Evolutionary conservation across 78 protist species (phyloP).

Genomic region (Neovahlkampfia damariscottae): DNA sequence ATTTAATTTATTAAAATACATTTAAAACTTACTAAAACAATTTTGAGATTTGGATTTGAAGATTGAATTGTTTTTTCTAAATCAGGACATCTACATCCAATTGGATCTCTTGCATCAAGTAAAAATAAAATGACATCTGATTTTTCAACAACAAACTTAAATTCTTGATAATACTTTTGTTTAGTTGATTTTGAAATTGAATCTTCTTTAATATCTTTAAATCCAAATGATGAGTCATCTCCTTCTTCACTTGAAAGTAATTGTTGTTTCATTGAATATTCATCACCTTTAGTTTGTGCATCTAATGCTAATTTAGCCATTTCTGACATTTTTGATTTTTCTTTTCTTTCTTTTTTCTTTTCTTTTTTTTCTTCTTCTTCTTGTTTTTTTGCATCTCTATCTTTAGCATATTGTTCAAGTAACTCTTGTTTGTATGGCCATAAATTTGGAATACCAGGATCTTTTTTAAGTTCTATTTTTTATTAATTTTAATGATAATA

Average conservation of each 20-base stretch:
- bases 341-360: conserved; percentile 16
- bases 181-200: background rate
- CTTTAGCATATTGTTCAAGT: conserved; percentile 33
- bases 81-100: conserved; percentile 83
- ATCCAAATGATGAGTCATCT: background rate
- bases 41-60: conserved; percentile 38
- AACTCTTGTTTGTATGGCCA: conserved; percentile 76
- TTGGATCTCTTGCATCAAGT: conserved; percentile 98
- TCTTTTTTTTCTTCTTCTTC: conserved; percentile 23
- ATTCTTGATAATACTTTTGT: conserved; percentile 44
- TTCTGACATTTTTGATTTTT: background rate
- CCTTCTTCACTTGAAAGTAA: background rate
- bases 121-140: conserved; percentile 89
- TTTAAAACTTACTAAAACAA: too few species aligned
- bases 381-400: background rate
- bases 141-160: conserved; percentile 67
- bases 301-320: background rate
- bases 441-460: conserved; percentile 83
- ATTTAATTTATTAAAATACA: too few species aligned
- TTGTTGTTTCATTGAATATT: background rate
- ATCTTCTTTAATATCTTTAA: background rate
- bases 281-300: background rate
- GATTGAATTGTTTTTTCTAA: conserved; percentile 61
- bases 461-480: conserved; percentile 46
- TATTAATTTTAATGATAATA: background rate